Evolutionary conservation across 140 eudicot species (phyloP), one percentile per base, ranked within the genome.

Genomic region (Erigeron philadelphicus): DNA sequence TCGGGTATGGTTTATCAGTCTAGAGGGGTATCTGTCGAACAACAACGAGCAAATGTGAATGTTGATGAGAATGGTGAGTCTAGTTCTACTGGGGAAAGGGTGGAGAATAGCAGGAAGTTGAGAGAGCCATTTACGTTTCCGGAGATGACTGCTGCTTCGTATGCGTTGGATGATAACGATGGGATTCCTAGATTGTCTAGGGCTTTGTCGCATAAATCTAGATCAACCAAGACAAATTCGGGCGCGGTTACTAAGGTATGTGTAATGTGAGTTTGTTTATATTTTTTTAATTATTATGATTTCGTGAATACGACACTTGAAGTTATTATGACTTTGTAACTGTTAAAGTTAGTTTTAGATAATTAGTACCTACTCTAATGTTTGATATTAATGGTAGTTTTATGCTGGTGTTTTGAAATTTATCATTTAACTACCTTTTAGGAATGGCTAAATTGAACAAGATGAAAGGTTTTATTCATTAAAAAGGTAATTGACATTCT

Each of bases 151-250:
- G 79, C 79, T 15, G 53, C 38, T 77, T 62, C 93, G 3, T 64
- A 56, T 53, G 78, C 80, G 35, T 49, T 78, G 65, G 89, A 79
- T 60, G 81, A 80, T 57, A 64, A 87, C 67, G 99, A 87, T 75
- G 99, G 99, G 58, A 94, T 94, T 72, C 99, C 99, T 43, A 84
- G 86, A 8, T 62, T 87, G 76, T 71, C 97, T 31, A 83, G 99
- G 86, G 89, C 85, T 35, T 17, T 78, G 46, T 94, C 99, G 1
- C 74, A 80, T 62, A 94, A 90, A 78, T 81, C 88, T 11, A 76
- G 97, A 78, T 80, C 89, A 2, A 75, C 90, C 16, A 93, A 81
- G 73, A 76, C 95, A 6, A 92, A 79, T 63, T 85, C 81, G 77
- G 89, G 74, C 68, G 95, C 92, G 4, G 94, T 81, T 66, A 80